Evolutionary conservation across 805 yeast genomes (phyloP), one percentile per base, ranked within the genome.

Genomic region (Kazachstania kunashirensis): DNA sequence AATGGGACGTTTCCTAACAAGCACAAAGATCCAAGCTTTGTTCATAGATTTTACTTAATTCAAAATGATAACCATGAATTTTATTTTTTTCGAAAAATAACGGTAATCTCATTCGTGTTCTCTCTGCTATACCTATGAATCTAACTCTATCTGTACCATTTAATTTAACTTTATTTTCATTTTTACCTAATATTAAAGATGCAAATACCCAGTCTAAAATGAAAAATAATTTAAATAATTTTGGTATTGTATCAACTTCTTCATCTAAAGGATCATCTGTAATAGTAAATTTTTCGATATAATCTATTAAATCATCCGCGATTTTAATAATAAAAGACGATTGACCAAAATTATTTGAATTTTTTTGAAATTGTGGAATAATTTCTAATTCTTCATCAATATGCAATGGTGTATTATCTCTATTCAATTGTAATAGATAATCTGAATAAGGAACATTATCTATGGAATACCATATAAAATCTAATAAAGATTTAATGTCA

Each of bases 271-370:
- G 31, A 19, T 45, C 34, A 13, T 38, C 24, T 37, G 46, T 26
- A 37, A 65, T 42, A 32, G 63, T 44, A 43, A 63, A 63, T 44
- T 68, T 75, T 11, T 62, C 67, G 7, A 77, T 45, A 46, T 71
- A 80, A 44, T 79, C 88, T 33, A 75, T 67, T 20, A 79, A 49
- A 43, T 80, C 86, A 34, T 81, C 84, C 33, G 84, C 71, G 2
- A 82, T 66, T 28, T 68, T 67, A 17, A 84, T 61, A 13, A 80
- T 55, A 46, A 79, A 80, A 36, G 75, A 75, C 0, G 70, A 63
- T 52, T 79, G 88, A 1, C 83, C 84, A 49, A 72, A 73, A n/a
- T 31, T 42, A 27, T 21, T 20, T 2, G 36, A n/a, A 7, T 2
- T 14, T 4, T 12, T 16, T 4, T 6, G 5, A 16, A 5, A n/a